These are phyloP conservation scores for Ricinus communis DNA, from an alignment of 345 rosid species.

Conservation along the genomic window DNA sequence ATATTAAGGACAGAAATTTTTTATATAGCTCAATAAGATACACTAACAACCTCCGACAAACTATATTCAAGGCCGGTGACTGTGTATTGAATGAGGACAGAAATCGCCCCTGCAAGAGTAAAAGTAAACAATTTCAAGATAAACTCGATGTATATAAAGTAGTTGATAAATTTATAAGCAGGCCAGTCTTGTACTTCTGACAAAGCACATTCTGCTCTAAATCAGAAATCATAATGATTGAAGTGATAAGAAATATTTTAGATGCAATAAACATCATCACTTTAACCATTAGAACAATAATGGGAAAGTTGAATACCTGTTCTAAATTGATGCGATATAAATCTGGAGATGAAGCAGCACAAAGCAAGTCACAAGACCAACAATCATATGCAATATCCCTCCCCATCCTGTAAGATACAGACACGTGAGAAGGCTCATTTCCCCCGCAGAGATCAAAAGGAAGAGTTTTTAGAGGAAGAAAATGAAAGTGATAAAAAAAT, in stretches of 20 bases:
- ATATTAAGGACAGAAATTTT: not conserved
- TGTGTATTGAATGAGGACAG: slow-evolving; percentile 73
- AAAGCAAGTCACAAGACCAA: slow-evolving; percentile 97
- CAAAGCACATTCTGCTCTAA: not conserved
- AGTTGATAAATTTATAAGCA: not conserved
- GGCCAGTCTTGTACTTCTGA: not conserved
- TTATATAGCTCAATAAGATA: slow-evolving; percentile 5
- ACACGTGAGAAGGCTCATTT: not conserved
- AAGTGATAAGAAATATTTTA: not conserved
- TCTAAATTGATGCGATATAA: slow-evolving; percentile 90
- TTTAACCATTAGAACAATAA: not conserved
- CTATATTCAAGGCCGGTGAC: slow-evolving; percentile 87
- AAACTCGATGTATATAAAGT: not conserved
- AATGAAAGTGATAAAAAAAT: not conserved
- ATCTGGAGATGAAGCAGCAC: slow-evolving; percentile 98
- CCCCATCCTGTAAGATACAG: slow-evolving; percentile 67
- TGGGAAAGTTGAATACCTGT: slow-evolving; percentile 48
- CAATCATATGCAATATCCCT: slow-evolving; percentile 78
- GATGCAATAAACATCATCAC: not conserved
- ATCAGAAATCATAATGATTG: not conserved
- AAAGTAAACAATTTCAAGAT: slow-evolving; percentile 7
- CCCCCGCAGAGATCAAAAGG: too few species aligned
- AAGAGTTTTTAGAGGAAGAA: not conserved
- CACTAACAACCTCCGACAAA: slow-evolving; percentile 71
- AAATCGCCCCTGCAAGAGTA: slow-evolving; percentile 66